Base-by-base conservation (phyloP, 2,329 filamentous ascomycete genomes). In the Neopestalotiopsis rosae region DNA sequence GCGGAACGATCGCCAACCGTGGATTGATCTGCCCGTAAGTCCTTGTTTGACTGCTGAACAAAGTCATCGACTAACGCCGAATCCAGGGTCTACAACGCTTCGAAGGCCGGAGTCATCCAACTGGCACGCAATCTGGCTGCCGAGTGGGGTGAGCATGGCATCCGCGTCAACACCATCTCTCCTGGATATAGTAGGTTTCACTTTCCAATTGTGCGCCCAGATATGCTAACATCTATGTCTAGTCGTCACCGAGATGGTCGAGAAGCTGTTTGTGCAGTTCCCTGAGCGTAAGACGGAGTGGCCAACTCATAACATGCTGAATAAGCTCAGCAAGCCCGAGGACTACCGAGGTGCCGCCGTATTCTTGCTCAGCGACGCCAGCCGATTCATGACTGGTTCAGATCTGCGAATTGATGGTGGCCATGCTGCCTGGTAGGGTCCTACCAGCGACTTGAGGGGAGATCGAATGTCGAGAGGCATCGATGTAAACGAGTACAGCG, bases 231-330 rank as follows among this genome's bases (percentile, higher is more conserved):
- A n/a, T 30, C 56, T 59, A 5, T 14, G 7, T 57, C 1, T 13
- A 67, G 66, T 94, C 76, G 87, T 92, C 28, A 94, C 92, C 1
- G 89, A 91, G 28, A 97, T 97, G 94, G 93, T 95, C 1, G 89
- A 93, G 77, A 87, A 89, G 69, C 87, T 97, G 40, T 96, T 97
- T 76, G 86, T 90, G 72, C 86, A 92, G 71, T 92, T 89, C 72
- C 94, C 94, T 0, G 92, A 94, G 75, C 85, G 88, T 66, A 82
- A 83, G 70, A 80, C 79, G 32, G 87, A 90, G 70, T 97, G 94
- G 94, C 89, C 92, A 17, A 91, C 87, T 74, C 91, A 95, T 81
- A 97, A 97, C 81, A 96, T 97, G 94, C 85, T 97, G 66, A 90
- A 87, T 34, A 86, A 89, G 42, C 83, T 94, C 69, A 92, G 90